Evolutionary conservation across 768 basidiomycete genomes (phyloP).

Genomic region (Lactifluus pinguis): DNA sequence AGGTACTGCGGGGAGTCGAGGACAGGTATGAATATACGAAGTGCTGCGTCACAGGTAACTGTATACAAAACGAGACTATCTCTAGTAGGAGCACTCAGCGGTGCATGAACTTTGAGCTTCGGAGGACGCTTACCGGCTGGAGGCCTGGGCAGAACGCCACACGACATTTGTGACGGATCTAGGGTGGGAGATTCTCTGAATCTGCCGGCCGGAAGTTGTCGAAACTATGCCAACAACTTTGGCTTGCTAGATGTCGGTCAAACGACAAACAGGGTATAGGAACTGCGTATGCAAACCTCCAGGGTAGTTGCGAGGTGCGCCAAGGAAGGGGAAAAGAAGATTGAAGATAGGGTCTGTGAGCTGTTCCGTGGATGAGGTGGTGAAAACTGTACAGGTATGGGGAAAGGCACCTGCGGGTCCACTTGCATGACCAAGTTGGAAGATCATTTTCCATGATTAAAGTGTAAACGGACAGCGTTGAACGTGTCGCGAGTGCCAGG

Average conservation of each 20-base stretch:
- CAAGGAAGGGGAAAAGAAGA: conserved; percentile 66
- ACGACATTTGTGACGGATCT: conserved; percentile 58
- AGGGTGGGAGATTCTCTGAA: conserved; percentile 63
- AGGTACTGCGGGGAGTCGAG: conserved; percentile 77
- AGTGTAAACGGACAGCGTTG: conserved; percentile 62
- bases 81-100: conserved; percentile 29
- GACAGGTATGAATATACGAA: conserved; percentile 83
- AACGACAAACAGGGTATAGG: neutral
- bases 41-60: conserved; percentile 68
- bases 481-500: conserved; percentile 57
- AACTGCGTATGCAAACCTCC: conserved; percentile 30
- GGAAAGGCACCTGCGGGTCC: conserved; percentile 48
- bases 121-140: conserved; percentile 46
- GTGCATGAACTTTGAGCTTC: neutral
- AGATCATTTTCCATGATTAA: conserved; percentile 74
- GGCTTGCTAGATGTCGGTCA: conserved; percentile 37
- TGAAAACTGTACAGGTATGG: neutral
- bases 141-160: conserved; percentile 65
- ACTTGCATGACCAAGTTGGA: conserved; percentile 76
- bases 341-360: conserved; percentile 39
- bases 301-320: conserved; percentile 63
- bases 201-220: conserved; percentile 61
- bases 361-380: conserved; percentile 26
- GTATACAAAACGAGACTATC: conserved; percentile 78
- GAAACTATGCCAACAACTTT: conserved; percentile 56